A percentile compares a stretch with the other conserved stretches of the same genome.
phyloP scores from a whole-genome alignment of 2,329 filamentous ascomycete species.

The Penicillium sp. region DNA sequence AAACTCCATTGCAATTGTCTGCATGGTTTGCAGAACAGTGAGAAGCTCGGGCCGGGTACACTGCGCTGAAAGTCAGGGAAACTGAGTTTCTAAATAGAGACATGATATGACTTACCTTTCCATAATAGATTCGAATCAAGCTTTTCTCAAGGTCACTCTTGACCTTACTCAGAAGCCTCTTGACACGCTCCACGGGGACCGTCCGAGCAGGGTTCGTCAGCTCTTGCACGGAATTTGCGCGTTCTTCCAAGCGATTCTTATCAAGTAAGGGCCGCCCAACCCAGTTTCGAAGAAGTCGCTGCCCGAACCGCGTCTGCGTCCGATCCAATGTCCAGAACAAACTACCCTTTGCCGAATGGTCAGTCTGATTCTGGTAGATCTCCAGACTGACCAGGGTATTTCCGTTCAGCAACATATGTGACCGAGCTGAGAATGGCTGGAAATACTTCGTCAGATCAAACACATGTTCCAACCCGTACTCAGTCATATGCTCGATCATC shows the following conservation, averaged over 20 bases:
- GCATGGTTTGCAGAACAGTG: conserved; percentile 80
- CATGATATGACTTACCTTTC: conserved; percentile 59
- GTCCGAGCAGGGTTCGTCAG: conserved; percentile 71
- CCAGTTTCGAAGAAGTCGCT: conserved; percentile 89
- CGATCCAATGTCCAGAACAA: conserved; percentile 95
- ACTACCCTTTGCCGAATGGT: conserved; percentile 81
- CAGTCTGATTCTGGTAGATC: conserved; percentile 93
- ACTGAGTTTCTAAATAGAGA: background rate
- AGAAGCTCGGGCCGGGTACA: conserved; percentile 89
- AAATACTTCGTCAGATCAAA: conserved; percentile 98
- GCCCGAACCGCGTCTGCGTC: conserved; percentile 86
- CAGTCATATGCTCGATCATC: conserved; percentile 91
- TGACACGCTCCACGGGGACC: conserved; percentile 72
- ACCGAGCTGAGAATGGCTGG: conserved; percentile 88
- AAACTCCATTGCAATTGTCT: conserved; percentile 79
- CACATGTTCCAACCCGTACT: conserved; percentile 93
- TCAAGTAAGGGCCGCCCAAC: conserved; percentile 88
- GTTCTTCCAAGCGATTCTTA: conserved; percentile 72
- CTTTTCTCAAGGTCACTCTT: conserved; percentile 88
- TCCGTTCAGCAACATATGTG: conserved; percentile 94
- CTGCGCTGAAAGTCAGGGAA: conserved; percentile 33
- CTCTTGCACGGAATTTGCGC: conserved; percentile 85
- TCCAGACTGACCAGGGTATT: conserved; percentile 93
- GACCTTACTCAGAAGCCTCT: conserved; percentile 70
- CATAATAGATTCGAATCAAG: conserved; percentile 94